Evolutionary conservation across 257 asterid species (phyloP).

Genomic region (Solanum habrochaites): DNA sequence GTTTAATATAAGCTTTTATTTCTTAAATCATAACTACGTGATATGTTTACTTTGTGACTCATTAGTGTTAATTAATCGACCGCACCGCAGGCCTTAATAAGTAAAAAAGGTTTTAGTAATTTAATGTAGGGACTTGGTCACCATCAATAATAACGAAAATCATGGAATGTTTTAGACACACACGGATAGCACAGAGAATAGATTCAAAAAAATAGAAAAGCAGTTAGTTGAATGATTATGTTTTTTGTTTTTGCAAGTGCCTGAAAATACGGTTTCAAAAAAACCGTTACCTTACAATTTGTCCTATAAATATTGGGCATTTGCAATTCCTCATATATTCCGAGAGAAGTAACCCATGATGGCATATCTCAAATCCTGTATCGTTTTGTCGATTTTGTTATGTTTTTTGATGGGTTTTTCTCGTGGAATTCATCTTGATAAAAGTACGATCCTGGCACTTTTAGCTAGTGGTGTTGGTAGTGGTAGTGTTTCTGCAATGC

Average conservation of each 20-base stretch:
- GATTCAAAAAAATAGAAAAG: background rate
- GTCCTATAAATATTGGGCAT: background rate
- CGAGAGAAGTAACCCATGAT: background rate
- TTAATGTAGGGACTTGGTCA: background rate
- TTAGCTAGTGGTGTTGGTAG: background rate
- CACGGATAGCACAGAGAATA: background rate
- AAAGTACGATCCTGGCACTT: background rate
- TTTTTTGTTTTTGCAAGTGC: background rate
- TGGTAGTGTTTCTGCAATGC: background rate
- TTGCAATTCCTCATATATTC: background rate
- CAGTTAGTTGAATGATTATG: background rate
- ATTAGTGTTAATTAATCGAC: background rate
- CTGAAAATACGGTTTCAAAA: background rate
- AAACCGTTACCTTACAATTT: background rate
- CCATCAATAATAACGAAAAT: background rate
- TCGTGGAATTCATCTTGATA: background rate
- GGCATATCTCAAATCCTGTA: background rate
- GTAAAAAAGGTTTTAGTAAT: background rate
- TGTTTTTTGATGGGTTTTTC: slow-evolving; percentile 5
- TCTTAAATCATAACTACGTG: background rate
- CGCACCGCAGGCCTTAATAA: background rate
- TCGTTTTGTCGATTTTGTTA: slow-evolving; percentile 2
- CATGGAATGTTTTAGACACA: background rate
- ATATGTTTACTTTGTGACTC: background rate
- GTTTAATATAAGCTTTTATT: background rate